phyloP scores from a whole-genome alignment of 106 monocot species.

The Dactylorhiza incarnata region DNA sequence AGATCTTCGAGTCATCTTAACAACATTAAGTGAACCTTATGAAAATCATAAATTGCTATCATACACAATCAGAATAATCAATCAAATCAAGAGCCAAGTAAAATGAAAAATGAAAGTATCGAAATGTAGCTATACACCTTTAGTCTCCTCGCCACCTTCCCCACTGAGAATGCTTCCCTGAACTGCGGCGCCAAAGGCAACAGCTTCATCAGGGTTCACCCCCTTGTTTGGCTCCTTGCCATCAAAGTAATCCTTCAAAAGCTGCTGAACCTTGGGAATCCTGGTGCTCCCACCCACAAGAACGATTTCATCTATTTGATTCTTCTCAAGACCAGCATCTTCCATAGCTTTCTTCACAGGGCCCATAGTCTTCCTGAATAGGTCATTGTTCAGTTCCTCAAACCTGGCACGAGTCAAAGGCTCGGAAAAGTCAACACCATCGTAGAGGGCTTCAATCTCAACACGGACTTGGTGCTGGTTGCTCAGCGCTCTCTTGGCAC shows the following conservation, averaged over 20 bases:
- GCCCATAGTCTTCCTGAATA: slow-evolving; percentile 32
- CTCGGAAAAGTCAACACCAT: slow-evolving; percentile 27
- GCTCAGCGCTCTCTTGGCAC: slow-evolving; percentile 36
- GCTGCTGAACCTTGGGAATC: slow-evolving; percentile 35
- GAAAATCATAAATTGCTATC: too few relatives aligned
- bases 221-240: slow-evolving; percentile 32
- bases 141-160: slow-evolving; percentile 29
- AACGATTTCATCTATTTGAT: slow-evolving; percentile 34
- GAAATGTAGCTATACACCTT: slow-evolving; percentile 12
- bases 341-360: slow-evolving; percentile 31
- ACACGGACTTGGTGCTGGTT: slow-evolving; percentile 32
- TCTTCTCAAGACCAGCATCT: slow-evolving; percentile 28
- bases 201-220: slow-evolving; percentile 35
- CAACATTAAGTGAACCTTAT: too few relatives aligned
- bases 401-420: slow-evolving; percentile 25
- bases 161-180: slow-evolving; percentile 33
- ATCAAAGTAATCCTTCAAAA: slow-evolving; percentile 32
- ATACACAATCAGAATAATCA: not conserved
- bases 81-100: not conserved
- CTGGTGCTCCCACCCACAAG: slow-evolving; percentile 31
- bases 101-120: not conserved
- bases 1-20: too few relatives aligned
- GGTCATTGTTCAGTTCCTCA: slow-evolving; percentile 29
- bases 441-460: slow-evolving; percentile 27
- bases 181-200: slow-evolving; percentile 24